Conservation (phyloP, 768 basidiomycete genomes). For the Candolleomyces efflorescens region DNA sequence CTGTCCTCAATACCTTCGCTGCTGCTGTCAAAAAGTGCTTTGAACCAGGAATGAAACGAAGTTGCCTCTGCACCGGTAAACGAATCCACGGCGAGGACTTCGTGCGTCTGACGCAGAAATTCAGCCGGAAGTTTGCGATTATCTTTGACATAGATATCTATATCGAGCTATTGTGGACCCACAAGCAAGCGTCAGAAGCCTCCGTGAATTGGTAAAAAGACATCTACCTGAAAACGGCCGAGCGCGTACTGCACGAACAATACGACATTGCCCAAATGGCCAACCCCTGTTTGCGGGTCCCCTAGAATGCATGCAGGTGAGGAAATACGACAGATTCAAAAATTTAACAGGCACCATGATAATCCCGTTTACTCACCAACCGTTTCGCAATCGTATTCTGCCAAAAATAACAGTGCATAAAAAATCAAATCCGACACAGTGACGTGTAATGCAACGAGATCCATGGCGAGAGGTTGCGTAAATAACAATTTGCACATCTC, state of each 20-base stretch:
- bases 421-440: conserved; percentile 63
- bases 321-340: background rate
- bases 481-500: conserved; percentile 67
- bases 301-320: conserved; percentile 37
- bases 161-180: conserved; percentile 40
- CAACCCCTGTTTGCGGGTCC: conserved; percentile 80
- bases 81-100: conserved; percentile 35
- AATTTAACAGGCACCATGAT: background rate
- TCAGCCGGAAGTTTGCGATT: conserved; percentile 42
- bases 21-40: conserved; percentile 69
- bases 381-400: conserved; percentile 75
- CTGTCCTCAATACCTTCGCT: conserved; percentile 85
- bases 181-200: conserved; percentile 2
- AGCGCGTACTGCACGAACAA: conserved; percentile 65
- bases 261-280: conserved; percentile 75
- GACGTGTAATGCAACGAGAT: conserved; percentile 65
- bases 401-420: conserved; percentile 55
- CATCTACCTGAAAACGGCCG: conserved; percentile 57
- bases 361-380: conserved; percentile 51
- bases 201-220: background rate
- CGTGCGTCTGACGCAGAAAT: conserved; percentile 47
- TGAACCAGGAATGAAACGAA: conserved; percentile 61
- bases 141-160: conserved; percentile 42
- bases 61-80: conserved; percentile 38
- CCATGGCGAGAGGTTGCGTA: conserved; percentile 53